A percentile compares a stretch with the other conserved stretches of the same genome.
phyloP scores from a whole-genome alignment of 352 stramenopile species.

The Elongisporangium anandrum region DNA sequence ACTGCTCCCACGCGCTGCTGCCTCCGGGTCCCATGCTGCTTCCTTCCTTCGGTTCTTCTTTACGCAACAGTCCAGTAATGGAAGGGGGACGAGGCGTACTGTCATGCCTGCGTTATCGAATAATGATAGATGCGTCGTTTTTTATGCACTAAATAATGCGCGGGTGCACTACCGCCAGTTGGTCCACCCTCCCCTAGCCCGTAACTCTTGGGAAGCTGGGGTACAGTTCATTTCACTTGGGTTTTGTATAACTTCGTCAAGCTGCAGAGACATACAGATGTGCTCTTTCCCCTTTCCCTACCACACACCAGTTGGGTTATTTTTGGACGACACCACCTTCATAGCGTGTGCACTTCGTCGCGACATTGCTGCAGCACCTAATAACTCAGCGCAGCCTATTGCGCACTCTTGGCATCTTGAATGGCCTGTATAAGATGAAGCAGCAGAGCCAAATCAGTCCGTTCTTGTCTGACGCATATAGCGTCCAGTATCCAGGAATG shows the following conservation, averaged over 20 bases:
- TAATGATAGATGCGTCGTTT: not conserved
- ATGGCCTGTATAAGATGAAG: not conserved
- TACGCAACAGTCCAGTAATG: not conserved
- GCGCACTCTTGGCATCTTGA: no score
- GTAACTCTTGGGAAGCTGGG: not conserved
- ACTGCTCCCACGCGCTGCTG: slow-evolving; percentile 67
- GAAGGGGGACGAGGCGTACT: not conserved
- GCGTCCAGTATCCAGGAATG: not conserved
- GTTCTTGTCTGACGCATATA: not conserved
- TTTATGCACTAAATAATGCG: not conserved
- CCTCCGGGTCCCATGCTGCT: slow-evolving; percentile 8
- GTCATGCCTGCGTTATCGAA: not conserved
- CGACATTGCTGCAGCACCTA: not conserved
- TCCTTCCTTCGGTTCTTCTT: not conserved
- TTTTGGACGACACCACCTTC: not conserved
- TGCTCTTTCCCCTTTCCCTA: not conserved
- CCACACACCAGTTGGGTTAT: not conserved
- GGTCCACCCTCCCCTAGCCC: not conserved
- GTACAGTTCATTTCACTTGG: not conserved
- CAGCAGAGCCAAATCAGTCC: not conserved
- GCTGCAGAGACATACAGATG: not conserved
- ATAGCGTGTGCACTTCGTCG: not conserved
- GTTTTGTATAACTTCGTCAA: not conserved
- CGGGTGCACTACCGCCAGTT: not conserved
- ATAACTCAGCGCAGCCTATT: not conserved